Evolutionary conservation across 306 rosid genomes (phyloP).

Genomic region (Lotus japonicus): DNA sequence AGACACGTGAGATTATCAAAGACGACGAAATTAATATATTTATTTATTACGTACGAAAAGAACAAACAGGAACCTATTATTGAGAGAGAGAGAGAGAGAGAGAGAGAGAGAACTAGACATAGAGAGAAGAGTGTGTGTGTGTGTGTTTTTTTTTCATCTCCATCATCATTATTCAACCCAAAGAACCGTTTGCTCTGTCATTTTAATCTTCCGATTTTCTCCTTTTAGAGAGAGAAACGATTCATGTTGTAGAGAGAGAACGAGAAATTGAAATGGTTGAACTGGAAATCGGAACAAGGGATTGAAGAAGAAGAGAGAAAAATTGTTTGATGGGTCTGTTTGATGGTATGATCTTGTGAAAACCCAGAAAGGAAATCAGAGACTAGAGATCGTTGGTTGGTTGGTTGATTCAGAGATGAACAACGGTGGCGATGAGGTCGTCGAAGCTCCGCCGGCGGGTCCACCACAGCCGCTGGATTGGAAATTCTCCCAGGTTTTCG

Average conservation of each 20-base stretch:
- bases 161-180: conserved; percentile 25
- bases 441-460: conserved; percentile 71
- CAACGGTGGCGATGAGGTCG: conserved; percentile 87
- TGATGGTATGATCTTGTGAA: conserved; percentile 56
- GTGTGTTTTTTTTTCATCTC: conserved; percentile 36
- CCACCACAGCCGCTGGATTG: conserved; percentile 79
- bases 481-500: conserved; percentile 99
- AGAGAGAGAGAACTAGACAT: conserved; percentile 39
- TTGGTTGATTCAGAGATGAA: conserved; percentile 66
- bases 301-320: conserved; percentile 1
- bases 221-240: conserved; percentile 55
- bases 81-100: conserved; percentile 44
- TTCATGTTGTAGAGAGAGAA: conserved; percentile 21
- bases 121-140: conserved; percentile 28
- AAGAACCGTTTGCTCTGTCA: conserved; percentile 47
- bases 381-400: conserved; percentile 26
- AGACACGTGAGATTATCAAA: conserved; percentile 27
- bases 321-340: conserved; percentile 40
- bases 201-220: conserved; percentile 51
- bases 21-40: background rate
- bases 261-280: conserved; percentile 47
- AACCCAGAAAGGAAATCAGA: conserved; percentile 57
- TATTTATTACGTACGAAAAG: conserved; percentile 22
- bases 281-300: conserved; percentile 47
- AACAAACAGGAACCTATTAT: conserved; percentile 44